These are phyloP conservation scores for Trichoderma pleuroti DNA, from an alignment of 2,329 filamentous ascomycete genomes.

Conservation along the genomic window DNA sequence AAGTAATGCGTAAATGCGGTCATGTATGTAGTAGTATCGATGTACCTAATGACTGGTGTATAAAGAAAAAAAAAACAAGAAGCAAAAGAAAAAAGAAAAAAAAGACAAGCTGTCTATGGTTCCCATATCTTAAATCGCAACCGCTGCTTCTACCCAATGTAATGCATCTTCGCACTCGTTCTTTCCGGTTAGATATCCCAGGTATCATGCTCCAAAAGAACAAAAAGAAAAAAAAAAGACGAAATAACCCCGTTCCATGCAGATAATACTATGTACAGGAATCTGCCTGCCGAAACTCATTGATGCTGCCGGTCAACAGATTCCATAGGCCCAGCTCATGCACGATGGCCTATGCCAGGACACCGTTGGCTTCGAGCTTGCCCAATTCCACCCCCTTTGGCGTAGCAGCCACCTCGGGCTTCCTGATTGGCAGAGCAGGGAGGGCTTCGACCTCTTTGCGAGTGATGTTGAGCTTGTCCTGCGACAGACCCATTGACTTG, in stretches of 20 bases:
- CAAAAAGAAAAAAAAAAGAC: background rate
- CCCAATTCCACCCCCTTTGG: background rate
- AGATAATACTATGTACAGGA: constrained; percentile 1
- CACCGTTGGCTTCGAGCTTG: constrained; percentile 9
- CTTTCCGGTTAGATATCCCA: background rate
- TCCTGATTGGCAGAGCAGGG: background rate
- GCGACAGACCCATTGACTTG: constrained; percentile 42
- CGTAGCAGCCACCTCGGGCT: background rate
- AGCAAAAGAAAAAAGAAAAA: background rate
- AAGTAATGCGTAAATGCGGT: background rate
- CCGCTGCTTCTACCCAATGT: constrained; percentile 4
- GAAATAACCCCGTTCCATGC: background rate
- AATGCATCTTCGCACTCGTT: background rate
- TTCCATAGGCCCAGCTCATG: background rate
- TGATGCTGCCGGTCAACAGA: background rate
- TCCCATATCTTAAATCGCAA: background rate
- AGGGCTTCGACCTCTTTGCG: constrained; percentile 24
- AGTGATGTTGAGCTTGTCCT: constrained; percentile 25
- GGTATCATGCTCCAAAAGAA: constrained; percentile 15
- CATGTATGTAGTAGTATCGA: background rate
- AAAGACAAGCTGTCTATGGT: background rate
- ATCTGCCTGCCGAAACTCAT: background rate
- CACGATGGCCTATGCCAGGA: background rate
- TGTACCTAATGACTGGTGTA: background rate
- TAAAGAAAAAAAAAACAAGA: background rate